These are phyloP conservation scores for Aethionema arabicum DNA, from an alignment of 345 rosid species.

Conservation along the genomic window DNA sequence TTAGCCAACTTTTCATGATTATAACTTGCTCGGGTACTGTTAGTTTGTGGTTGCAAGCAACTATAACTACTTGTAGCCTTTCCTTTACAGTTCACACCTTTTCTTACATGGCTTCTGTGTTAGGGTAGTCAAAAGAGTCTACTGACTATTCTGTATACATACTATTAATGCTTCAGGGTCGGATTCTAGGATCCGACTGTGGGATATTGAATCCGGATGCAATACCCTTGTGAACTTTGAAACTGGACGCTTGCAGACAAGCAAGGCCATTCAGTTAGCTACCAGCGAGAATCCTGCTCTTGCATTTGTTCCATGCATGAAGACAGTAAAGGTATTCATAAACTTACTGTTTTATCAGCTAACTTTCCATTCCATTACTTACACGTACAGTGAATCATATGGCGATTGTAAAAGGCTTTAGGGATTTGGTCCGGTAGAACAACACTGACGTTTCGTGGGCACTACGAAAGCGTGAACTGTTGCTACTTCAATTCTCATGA, in stretches of 20 bases:
- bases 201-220: slow-evolving; percentile 92
- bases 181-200: slow-evolving; percentile 88
- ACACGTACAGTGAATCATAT: slow-evolving; percentile 11
- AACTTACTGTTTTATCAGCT: slow-evolving; percentile 21
- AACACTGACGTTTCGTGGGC: slow-evolving; percentile 61
- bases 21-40: slow-evolving; percentile 8
- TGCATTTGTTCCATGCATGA: slow-evolving; percentile 86
- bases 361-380: slow-evolving; percentile 1
- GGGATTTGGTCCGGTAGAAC: slow-evolving; percentile 83
- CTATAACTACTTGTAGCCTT: not conserved
- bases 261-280: slow-evolving; percentile 68
- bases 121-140: not conserved
- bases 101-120: slow-evolving; percentile 4
- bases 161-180: slow-evolving; percentile 61
- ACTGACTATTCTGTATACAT: not conserved
- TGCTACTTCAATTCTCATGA: slow-evolving; percentile 78
- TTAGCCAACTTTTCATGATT: not conserved
- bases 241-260: slow-evolving; percentile 77
- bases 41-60: slow-evolving; percentile 1
- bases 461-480: slow-evolving; percentile 75
- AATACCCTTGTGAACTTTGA: slow-evolving; percentile 92
- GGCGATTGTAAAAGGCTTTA: slow-evolving; percentile 54
- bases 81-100: not conserved
- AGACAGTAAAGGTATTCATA: slow-evolving; percentile 58
- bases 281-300: slow-evolving; percentile 62